Conservation (phyloP, 2,329 filamentous ascomycete species). For the Penicillium sp. region DNA sequence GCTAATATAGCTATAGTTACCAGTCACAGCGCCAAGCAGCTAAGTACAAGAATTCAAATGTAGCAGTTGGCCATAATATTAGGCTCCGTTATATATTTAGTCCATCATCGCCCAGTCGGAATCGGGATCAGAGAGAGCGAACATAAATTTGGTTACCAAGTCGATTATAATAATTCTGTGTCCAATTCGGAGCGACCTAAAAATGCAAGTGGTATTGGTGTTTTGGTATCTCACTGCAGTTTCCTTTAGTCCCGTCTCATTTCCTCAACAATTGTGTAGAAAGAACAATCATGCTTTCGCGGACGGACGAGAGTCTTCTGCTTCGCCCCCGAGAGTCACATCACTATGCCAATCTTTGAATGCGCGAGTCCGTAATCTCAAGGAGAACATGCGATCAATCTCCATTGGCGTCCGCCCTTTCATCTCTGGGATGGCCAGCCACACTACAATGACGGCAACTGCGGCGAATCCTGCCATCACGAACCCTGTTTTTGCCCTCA, state of each 20-base stretch:
- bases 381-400: constrained; percentile 41
- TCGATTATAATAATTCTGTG: neutral
- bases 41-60: neutral
- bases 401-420: constrained; percentile 47
- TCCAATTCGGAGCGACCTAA: neutral
- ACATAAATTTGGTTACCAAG: neutral
- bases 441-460: constrained; percentile 32
- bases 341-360: constrained; percentile 15
- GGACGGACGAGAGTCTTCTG: neutral
- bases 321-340: neutral
- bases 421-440: constrained; percentile 51
- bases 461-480: constrained; percentile 17
- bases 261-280: neutral
- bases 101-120: neutral
- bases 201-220: neutral
- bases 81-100: neutral
- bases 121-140: neutral
- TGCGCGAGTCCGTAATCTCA: constrained; percentile 13
- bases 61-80: neutral
- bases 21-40: too few relatives aligned
- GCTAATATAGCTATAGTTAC: too few relatives aligned
- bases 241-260: neutral
- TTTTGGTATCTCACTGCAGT: neutral
- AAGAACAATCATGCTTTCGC: neutral
- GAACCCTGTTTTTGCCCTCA: constrained; percentile 17